These are phyloP conservation scores for Sclerotinia borealis DNA, from an alignment of 2,329 filamentous ascomycete genomes.

Conservation along the genomic window DNA sequence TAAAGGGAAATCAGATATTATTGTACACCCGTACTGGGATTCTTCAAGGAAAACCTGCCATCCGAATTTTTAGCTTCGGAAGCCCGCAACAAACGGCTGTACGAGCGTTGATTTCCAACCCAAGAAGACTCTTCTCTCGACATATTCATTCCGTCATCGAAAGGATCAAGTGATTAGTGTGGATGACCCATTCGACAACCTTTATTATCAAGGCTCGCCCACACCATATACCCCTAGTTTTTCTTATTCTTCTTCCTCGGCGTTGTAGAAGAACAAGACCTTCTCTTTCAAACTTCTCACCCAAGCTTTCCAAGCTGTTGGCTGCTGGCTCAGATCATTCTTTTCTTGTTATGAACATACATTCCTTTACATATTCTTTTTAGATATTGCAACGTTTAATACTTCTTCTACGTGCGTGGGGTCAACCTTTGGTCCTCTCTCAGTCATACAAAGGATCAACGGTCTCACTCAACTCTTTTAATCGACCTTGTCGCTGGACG, in stretches of 20 bases:
- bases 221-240: conserved; percentile 28
- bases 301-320: not conserved
- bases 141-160: not conserved
- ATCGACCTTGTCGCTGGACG: conserved; percentile 48
- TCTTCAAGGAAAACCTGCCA: conserved; percentile 27
- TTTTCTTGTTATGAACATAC: conserved; percentile 35
- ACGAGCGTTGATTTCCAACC: conserved; percentile 18
- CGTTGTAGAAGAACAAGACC: conserved; percentile 41
- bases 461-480: not conserved
- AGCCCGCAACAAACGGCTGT: conserved; percentile 23
- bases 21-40: not conserved
- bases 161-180: not conserved
- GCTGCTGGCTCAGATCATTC: conserved; percentile 56
- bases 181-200: not conserved
- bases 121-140: not conserved
- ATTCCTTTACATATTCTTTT: conserved; percentile 28
- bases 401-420: not conserved
- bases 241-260: conserved; percentile 33
- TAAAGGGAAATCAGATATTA: not conserved
- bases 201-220: conserved; percentile 29
- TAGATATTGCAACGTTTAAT: conserved; percentile 28
- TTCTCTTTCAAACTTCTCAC: conserved; percentile 36
- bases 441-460: not conserved
- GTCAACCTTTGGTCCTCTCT: not conserved
- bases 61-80: conserved; percentile 17